Evolutionary conservation across 805 yeast species (phyloP), one percentile per base, ranked within the genome.

Genomic region (Schizosaccharomyces octosporus): DNA sequence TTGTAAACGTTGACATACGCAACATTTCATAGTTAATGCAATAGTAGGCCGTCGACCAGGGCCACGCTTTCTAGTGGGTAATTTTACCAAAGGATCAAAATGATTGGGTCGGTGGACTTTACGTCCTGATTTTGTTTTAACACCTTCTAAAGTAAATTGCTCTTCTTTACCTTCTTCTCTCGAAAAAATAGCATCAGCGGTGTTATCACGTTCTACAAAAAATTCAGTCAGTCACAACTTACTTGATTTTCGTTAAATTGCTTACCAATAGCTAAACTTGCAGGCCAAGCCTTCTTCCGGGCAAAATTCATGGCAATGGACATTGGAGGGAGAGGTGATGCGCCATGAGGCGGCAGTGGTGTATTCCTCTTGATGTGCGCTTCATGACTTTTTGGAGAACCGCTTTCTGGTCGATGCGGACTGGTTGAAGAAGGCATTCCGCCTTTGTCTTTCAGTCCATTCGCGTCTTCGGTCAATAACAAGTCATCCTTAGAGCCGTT

Each of bases 1-100:
- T 62, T 70, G 71, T 13, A 72, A 73, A 19, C 75, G 68, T 59
- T 70, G 70, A 64, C 76, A 73, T 15, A 70, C 67, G 42, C 68
- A 69, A 66, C 76, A 73, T 11, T 69, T 73, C 55, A 62, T 64
- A 5, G 51, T 29, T 9, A 21, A 27, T 3, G 41, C 66, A 64
- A 39, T 69, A 72, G 58, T 65, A 64, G 21, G 32, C 17, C 43
- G 60, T 13, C 48, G 61, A 60, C 60, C 36, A 62, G 54, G 57
- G 64, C 66, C 62, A 32, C 42, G 36, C 17, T 27, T 17, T 31
- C 59, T 29, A 11, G 61, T 21, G 4, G 60, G 51, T 51, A 51
- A 51, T 11, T 21, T 55, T 17, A 61, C 63, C n/a, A 62, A 24
- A 13, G 64, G 64, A 39, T 65, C 64, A 57, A 62, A 65, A 41